Base-by-base conservation (phyloP, 2,329 filamentous ascomycete species). In the Epichloe baconii region DNA sequence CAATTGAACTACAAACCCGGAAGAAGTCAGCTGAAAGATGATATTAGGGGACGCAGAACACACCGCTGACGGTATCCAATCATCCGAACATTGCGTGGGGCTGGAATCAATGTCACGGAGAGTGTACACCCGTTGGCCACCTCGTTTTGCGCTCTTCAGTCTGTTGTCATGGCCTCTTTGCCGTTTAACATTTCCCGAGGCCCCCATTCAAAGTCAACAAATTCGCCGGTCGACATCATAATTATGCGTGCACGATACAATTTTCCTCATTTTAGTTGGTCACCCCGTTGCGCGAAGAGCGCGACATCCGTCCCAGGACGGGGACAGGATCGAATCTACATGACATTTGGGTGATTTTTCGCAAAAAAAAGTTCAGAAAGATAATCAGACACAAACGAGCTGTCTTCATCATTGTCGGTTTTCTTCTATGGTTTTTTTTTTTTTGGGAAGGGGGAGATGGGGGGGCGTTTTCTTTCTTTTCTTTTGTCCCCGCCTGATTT, bases 1-100 rank as follows among this genome's bases (percentile, higher is more conserved):
- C 69, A 38, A 76, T 78, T 56, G 77, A 80, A 60, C 65, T 78
- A 54, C 71, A 78, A 57, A 68, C 66, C 52, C 71, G 70, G 49
- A 76, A 75, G 48, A 76, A 75, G 58, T 65, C 65, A 36, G 61
- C 63, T 40, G 65, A 71, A 55, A 61, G 62, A 52, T 66, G 58
- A 61, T 17, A 15, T 31, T 31, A 43, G 21, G 48, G 63, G 62
- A 56, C 62, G 53, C 59, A 47, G 48, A 53, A 52, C 44, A 45
- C 45, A 45, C 51, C 49, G 40, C 49, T 47, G 40, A 50, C 21
- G 44, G 31, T 38, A 26, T 35, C 40, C 19, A 44, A 40, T 34
- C 23, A 38, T 42, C 21, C 14, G 15, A 40, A 19, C 12, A 48
- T 38, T 5, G n/a, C 31, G n/a, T n/a, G 44, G 37, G 42, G 3